Conservation (phyloP, 208 protist genomes). For the Acanthamoeba culbertsoni region DNA sequence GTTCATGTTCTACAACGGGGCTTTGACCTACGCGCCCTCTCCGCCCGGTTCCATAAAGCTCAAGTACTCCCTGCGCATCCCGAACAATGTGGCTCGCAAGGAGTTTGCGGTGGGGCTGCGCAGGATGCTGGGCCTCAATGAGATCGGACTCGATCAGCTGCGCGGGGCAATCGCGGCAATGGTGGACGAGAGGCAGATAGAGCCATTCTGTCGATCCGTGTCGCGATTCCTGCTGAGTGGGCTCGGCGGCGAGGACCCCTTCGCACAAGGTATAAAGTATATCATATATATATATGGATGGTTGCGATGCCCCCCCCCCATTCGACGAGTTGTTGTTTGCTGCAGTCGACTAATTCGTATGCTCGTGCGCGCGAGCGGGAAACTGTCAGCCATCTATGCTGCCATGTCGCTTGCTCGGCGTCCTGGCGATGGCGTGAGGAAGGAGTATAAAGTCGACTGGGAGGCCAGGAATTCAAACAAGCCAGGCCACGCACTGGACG, state of each 20-base stretch:
- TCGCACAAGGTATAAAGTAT: slow-evolving; percentile 60
- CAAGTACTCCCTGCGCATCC: slow-evolving; percentile 22
- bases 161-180: not conserved
- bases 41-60: not conserved
- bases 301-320: no score
- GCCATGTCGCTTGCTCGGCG: not conserved
- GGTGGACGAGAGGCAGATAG: not conserved
- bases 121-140: not conserved
- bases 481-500: not conserved
- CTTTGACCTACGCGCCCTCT: slow-evolving; percentile 44
- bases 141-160: not conserved
- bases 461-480: not conserved
- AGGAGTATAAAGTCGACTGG: not conserved
- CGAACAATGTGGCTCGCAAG: slow-evolving; percentile 7
- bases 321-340: not conserved
- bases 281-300: no score
- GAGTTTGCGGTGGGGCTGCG: slow-evolving; percentile 5
- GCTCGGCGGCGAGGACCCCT: not conserved
- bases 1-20: slow-evolving; percentile 50
- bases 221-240: slow-evolving; percentile 5
- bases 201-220: slow-evolving; percentile 31
- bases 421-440: slow-evolving; percentile 13
- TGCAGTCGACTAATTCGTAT: not conserved
- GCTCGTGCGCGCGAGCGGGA: not conserved
- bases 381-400: not conserved